Evolutionary conservation across 2,329 filamentous ascomycete genomes (phyloP).

Genomic region (Lachnellula cervina): DNA sequence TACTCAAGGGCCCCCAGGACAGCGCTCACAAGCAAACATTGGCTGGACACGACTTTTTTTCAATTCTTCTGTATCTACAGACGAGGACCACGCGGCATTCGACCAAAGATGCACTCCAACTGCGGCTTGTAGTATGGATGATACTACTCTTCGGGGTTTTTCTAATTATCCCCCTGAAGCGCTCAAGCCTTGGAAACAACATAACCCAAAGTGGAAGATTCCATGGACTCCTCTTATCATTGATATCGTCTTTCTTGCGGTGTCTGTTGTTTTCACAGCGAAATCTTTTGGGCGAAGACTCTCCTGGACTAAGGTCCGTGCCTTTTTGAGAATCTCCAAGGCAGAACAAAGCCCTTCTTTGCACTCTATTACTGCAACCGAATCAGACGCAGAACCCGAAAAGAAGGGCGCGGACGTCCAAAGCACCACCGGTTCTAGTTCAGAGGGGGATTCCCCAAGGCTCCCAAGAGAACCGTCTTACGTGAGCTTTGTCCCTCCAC

Average conservation of each 20-base stretch:
- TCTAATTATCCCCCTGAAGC: constrained; percentile 9
- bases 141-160: constrained; percentile 12
- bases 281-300: constrained; percentile 2
- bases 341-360: neutral
- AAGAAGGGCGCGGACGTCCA: neutral
- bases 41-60: constrained; percentile 46
- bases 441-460: neutral
- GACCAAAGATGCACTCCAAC: constrained; percentile 27
- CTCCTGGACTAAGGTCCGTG: neutral
- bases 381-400: neutral
- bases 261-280: constrained; percentile 1
- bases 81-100: constrained; percentile 26
- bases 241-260: neutral
- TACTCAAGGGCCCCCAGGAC: constrained; percentile 41
- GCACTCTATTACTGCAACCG: neutral
- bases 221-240: constrained; percentile 6
- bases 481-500: neutral
- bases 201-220: constrained; percentile 2
- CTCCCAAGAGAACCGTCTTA: neutral
- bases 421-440: neutral
- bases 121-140: constrained; percentile 31
- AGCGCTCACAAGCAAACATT: constrained; percentile 37
- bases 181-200: constrained; percentile 8
- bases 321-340: constrained; percentile 1
- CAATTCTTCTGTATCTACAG: constrained; percentile 41